Percentiles rank a stretch among this genome's conserved stretches.
phyloP scores from a whole-genome alignment of 2,329 filamentous ascomycete genomes.

The Pseudogymnoascus sp. region DNA sequence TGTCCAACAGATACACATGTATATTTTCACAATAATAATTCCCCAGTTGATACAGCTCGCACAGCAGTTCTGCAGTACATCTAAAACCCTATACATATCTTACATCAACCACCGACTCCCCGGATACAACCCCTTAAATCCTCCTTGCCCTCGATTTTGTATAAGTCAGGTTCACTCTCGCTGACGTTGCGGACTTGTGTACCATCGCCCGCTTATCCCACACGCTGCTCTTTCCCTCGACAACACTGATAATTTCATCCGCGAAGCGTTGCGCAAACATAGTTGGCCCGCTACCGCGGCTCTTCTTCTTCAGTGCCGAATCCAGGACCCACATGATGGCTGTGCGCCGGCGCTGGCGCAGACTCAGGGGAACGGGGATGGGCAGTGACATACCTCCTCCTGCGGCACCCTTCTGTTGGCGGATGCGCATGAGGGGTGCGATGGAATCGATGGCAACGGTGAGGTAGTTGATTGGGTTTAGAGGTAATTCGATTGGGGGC shows the following conservation, averaged over 20 bases:
- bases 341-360: conserved; percentile 66
- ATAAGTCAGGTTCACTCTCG: conserved; percentile 61
- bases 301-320: conserved; percentile 68
- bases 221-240: conserved; percentile 73
- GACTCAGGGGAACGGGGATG: conserved; percentile 66
- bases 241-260: conserved; percentile 76
- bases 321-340: conserved; percentile 88
- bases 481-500: conserved; percentile 68
- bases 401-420: conserved; percentile 64
- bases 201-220: conserved; percentile 75
- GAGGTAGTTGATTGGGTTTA: conserved; percentile 85
- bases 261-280: conserved; percentile 72
- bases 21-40: background rate
- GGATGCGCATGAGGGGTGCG: conserved; percentile 76
- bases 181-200: conserved; percentile 73
- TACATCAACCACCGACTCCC: background rate
- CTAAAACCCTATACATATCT: background rate
- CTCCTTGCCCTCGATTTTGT: conserved; percentile 21
- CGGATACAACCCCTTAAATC: background rate
- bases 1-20: background rate
- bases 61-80: background rate
- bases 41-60: background rate
- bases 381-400: conserved; percentile 82
- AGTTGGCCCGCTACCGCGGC: conserved; percentile 59
- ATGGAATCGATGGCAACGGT: conserved; percentile 87